phyloP scores from a whole-genome alignment of 345 rosid genomes.

The Populus pruinosa region DNA sequence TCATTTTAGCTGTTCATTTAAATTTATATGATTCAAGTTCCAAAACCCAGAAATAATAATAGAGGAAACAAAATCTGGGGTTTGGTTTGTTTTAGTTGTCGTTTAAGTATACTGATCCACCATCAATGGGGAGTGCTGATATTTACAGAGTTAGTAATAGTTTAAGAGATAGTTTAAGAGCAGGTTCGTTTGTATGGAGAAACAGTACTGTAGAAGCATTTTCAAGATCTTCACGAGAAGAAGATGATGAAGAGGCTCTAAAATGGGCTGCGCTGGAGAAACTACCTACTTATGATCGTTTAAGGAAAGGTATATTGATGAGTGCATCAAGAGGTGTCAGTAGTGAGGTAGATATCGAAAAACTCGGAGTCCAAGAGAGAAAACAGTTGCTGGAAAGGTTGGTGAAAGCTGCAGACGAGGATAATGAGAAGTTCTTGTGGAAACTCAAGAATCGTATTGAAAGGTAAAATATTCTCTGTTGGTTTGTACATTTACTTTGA shows the following conservation, averaged over 20 bases:
- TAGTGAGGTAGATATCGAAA: conserved; percentile 15
- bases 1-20: neutral
- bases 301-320: conserved; percentile 38
- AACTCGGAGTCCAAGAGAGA: conserved; percentile 25
- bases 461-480: neutral
- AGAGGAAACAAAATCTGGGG: neutral
- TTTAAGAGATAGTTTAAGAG: conserved; percentile 16
- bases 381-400: conserved; percentile 17
- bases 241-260: conserved; percentile 55
- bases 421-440: conserved; percentile 20
- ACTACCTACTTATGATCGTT: conserved; percentile 40
- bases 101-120: neutral
- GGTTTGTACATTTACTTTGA: neutral
- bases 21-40: neutral
- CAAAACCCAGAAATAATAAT: neutral
- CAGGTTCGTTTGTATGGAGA: conserved; percentile 33
- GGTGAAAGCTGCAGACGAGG: conserved; percentile 16
- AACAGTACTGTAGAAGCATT: conserved; percentile 36
- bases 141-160: conserved; percentile 39
- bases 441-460: conserved; percentile 19
- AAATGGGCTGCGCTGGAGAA: conserved; percentile 51
- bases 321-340: neutral
- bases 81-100: neutral
- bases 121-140: neutral
- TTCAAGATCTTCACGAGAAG: conserved; percentile 53